These are phyloP conservation scores for Sporobolomyces phaffii DNA, from an alignment of 768 basidiomycete species.

Conservation along the genomic window DNA sequence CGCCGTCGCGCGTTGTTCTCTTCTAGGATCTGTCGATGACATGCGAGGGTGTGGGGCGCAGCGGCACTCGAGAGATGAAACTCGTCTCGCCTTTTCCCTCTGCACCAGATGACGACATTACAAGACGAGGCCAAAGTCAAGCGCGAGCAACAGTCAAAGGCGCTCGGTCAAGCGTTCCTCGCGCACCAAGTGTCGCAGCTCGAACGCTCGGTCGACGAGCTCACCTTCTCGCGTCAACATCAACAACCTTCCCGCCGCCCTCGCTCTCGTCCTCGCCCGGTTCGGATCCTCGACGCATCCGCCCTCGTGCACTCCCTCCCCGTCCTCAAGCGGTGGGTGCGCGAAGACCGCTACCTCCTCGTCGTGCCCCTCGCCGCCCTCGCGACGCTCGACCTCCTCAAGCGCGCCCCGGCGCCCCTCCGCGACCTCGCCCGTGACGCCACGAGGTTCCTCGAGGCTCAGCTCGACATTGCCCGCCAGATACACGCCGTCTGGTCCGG, in stretches of 20 bases:
- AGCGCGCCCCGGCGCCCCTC: slow-evolving; percentile 19
- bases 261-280: too few species aligned
- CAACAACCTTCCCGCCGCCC: too few species aligned
- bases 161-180: slow-evolving; percentile 38
- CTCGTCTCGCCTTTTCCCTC: not conserved
- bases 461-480: slow-evolving; percentile 28
- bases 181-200: slow-evolving; percentile 31
- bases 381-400: slow-evolving; percentile 35
- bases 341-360: slow-evolving; percentile 20
- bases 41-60: too few species aligned
- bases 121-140: too few species aligned
- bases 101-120: not conserved
- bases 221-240: not conserved
- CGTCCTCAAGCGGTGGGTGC: slow-evolving; percentile 34
- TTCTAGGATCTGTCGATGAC: too few species aligned
- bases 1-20: too few species aligned
- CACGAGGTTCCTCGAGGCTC: slow-evolving; percentile 34
- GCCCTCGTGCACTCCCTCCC: slow-evolving; percentile 35
- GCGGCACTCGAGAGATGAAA: too few species aligned
- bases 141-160: slow-evolving; percentile 15
- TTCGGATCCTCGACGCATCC: slow-evolving; percentile 25
- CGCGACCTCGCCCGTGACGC: slow-evolving; percentile 27
- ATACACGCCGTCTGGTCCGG: not conserved
- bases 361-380: slow-evolving; percentile 31
- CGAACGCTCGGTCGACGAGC: not conserved